Percentiles rank a stretch among this genome's conserved stretches.
Conservation (phyloP, 257 asterid species). For the Solanum ahanhuiri region DNA sequence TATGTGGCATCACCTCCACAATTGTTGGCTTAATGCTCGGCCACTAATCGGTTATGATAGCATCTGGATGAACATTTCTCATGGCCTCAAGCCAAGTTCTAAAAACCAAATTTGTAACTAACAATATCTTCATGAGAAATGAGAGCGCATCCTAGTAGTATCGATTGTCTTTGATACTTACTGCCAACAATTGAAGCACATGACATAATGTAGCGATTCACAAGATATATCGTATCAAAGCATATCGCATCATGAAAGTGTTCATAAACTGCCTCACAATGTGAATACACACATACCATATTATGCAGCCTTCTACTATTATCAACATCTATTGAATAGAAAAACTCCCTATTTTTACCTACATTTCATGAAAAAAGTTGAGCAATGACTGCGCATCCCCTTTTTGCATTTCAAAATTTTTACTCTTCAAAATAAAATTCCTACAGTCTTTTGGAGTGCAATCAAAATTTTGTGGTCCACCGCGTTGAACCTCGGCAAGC, state of each 20-base stretch:
- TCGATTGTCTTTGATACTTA: no score
- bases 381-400: not conserved
- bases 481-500: not conserved
- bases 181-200: no score
- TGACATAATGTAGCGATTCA: no score
- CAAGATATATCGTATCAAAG: not conserved
- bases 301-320: not conserved
- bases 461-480: not conserved
- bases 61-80: not conserved
- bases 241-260: not conserved
- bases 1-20: not conserved
- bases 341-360: no score
- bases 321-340: no score
- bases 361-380: not conserved
- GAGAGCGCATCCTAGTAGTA: not conserved
- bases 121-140: not conserved
- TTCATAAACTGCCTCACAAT: not conserved
- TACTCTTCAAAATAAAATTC: not conserved
- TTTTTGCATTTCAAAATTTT: not conserved
- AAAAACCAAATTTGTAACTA: not conserved
- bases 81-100: not conserved
- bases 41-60: not conserved
- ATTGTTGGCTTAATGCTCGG: not conserved
- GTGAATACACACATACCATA: not conserved
- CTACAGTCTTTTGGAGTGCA: not conserved